A percentile compares a stretch with the other conserved stretches of the same genome.
These are phyloP conservation scores for Fraxinus dipetala DNA, from an alignment of 305 asterid genomes.

Conservation along the genomic window DNA sequence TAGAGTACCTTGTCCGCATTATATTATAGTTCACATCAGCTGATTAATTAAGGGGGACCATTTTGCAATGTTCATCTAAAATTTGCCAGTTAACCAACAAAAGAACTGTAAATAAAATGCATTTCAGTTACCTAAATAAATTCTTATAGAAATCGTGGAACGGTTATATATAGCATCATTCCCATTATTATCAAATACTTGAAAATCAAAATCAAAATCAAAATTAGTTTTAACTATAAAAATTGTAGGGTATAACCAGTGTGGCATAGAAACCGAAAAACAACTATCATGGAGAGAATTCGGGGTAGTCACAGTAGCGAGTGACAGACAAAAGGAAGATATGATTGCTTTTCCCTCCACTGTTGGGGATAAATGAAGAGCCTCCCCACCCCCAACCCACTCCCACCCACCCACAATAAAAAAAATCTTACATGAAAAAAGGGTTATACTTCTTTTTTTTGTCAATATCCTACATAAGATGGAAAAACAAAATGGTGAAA, in stretches of 20 bases:
- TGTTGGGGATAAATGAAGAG: neutral
- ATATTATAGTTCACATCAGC: neutral
- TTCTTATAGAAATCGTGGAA: neutral
- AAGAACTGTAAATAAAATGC: neutral
- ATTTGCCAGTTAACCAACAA: neutral
- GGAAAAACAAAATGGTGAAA: neutral
- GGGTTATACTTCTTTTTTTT: neutral
- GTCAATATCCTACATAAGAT: neutral
- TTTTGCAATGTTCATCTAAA: neutral
- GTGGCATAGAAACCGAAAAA: neutral
- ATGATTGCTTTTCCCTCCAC: neutral
- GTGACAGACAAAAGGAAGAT: neutral
- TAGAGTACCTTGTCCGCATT: neutral
- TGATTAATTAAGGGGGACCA: neutral
- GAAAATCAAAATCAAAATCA: neutral
- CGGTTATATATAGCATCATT: neutral
- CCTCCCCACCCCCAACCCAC: neutral
- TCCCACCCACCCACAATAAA: neutral
- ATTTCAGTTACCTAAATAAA: neutral
- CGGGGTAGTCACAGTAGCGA: neutral
- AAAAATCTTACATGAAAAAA: neutral
- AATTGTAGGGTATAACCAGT: neutral
- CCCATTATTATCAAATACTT: neutral
- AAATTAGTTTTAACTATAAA: neutral
- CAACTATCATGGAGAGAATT: neutral